These are phyloP conservation scores for Penicillium sp. DNA, from an alignment of 2,329 filamentous ascomycete genomes.

Conservation along the genomic window DNA sequence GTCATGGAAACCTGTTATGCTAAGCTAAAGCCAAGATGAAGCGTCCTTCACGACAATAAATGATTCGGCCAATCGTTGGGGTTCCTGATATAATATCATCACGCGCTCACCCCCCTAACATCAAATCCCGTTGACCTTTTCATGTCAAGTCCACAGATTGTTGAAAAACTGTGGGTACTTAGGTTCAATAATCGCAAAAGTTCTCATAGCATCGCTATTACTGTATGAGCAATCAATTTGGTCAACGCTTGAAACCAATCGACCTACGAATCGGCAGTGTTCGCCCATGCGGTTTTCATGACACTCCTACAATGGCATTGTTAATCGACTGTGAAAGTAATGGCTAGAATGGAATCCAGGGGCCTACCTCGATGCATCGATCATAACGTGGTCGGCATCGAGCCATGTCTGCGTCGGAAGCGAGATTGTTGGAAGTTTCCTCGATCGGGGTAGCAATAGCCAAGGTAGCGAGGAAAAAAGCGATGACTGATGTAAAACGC, in stretches of 20 bases:
- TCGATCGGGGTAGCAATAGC: conserved; percentile 6
- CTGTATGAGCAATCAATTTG: not conserved
- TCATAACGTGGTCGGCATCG: conserved; percentile 4
- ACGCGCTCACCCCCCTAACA: not conserved
- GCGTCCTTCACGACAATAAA: not conserved
- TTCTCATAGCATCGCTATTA: not conserved
- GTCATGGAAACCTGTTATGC: not conserved
- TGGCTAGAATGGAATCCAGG: not conserved
- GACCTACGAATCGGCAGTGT: not conserved
- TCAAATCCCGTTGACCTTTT: not conserved
- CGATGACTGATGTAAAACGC: conserved; percentile 1
- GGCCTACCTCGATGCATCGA: not conserved
- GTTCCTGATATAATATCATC: not conserved
- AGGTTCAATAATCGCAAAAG: not conserved
- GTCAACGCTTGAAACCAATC: not conserved
- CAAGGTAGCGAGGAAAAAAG: conserved; percentile 7
- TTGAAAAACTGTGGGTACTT: conserved; percentile 1
- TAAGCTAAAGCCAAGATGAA: not conserved
- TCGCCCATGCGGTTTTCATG: not conserved
- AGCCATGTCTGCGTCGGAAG: not conserved
- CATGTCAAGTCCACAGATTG: not conserved
- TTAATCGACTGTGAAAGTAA: not conserved
- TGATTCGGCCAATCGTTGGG: not conserved
- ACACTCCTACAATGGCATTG: not conserved
- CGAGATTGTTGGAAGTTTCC: not conserved